Evolutionary conservation across 177 flowering plant species (phyloP).

Genomic region (Vitis hybrid): DNA sequence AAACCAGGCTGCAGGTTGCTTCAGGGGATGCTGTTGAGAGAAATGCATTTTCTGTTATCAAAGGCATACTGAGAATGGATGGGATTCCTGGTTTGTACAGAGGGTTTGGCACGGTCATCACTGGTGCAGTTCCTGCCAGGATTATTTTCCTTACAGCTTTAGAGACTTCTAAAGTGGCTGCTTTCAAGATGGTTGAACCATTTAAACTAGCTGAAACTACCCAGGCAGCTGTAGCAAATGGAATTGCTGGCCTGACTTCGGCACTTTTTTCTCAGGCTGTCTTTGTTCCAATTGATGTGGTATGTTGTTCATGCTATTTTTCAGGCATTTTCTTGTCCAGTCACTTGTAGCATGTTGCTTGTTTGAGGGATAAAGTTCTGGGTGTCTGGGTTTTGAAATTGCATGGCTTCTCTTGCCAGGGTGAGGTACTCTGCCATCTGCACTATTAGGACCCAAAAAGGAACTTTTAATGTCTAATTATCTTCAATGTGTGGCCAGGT

Average conservation of each 20-base stretch:
- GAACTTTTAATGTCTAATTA: background rate
- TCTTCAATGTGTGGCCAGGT: background rate
- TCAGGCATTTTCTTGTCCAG: background rate
- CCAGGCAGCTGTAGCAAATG: conserved; percentile 92
- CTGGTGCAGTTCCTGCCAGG: conserved; percentile 96
- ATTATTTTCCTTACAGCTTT: conserved; percentile 82
- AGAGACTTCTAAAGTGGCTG: conserved; percentile 87
- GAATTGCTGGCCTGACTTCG: conserved; percentile 86
- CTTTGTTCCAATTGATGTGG: conserved; percentile 99
- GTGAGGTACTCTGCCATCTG: too few relatives aligned
- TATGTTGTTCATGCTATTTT: conserved; percentile 28
- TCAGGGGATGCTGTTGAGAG: conserved; percentile 67
- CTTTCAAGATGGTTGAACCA: conserved; percentile 69
- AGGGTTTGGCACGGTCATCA: conserved; percentile 95
- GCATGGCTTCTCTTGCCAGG: too few relatives aligned
- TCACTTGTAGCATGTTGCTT: too few relatives aligned
- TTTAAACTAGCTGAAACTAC: conserved; percentile 76
- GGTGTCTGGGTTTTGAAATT: too few relatives aligned
- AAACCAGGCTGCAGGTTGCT: conserved; percentile 95
- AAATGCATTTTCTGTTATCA: conserved; percentile 70
- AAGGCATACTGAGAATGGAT: conserved; percentile 67
- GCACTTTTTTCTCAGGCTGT: conserved; percentile 80
- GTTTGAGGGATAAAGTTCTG: too few relatives aligned
- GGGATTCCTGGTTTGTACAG: conserved; percentile 88
- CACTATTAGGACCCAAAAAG: too few relatives aligned